Conservation (phyloP, 768 basidiomycete genomes). For the Calocybe gangraenosa region DNA sequence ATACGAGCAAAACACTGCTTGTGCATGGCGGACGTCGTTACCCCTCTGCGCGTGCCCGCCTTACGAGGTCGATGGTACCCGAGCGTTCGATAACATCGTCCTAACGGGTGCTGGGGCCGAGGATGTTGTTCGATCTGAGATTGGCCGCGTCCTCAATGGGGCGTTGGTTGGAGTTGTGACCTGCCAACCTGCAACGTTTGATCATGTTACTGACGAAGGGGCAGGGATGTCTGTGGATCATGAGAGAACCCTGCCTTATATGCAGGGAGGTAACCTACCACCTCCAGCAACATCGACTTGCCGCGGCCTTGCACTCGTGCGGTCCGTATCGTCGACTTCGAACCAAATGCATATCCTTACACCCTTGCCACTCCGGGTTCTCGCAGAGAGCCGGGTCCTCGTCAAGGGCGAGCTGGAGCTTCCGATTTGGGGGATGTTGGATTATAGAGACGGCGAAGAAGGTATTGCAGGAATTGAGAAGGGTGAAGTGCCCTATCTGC, state of each 20-base stretch:
- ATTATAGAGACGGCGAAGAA: constrained; percentile 45
- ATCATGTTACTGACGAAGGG: constrained; percentile 16
- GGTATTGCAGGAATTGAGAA: constrained; percentile 46
- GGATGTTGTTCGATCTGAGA: constrained; percentile 69
- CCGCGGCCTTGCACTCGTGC: constrained; percentile 74
- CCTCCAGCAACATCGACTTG: constrained; percentile 59
- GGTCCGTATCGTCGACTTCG: constrained; percentile 37
- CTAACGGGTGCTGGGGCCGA: constrained; percentile 74
- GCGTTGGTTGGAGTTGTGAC: constrained; percentile 74
- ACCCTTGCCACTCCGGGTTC: constrained; percentile 51
- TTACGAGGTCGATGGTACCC: constrained; percentile 60
- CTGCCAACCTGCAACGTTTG: constrained; percentile 39
- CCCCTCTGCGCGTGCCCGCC: constrained; percentile 71
- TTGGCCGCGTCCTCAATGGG: constrained; percentile 71
- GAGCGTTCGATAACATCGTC: constrained; percentile 59
- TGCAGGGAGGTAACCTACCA: constrained; percentile 49
- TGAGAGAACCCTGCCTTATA: constrained; percentile 47
- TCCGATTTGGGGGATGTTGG: constrained; percentile 84
- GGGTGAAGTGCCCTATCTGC: constrained; percentile 68
- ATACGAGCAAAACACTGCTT: constrained; percentile 33
- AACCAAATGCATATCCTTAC: constrained; percentile 72
- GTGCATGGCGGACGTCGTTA: constrained; percentile 59
- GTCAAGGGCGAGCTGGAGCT: constrained; percentile 89
- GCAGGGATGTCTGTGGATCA: background rate
- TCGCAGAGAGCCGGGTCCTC: constrained; percentile 44